Conservation (phyloP, 495 filamentous ascomycete genomes). For the Choiromyces venosus region DNA sequence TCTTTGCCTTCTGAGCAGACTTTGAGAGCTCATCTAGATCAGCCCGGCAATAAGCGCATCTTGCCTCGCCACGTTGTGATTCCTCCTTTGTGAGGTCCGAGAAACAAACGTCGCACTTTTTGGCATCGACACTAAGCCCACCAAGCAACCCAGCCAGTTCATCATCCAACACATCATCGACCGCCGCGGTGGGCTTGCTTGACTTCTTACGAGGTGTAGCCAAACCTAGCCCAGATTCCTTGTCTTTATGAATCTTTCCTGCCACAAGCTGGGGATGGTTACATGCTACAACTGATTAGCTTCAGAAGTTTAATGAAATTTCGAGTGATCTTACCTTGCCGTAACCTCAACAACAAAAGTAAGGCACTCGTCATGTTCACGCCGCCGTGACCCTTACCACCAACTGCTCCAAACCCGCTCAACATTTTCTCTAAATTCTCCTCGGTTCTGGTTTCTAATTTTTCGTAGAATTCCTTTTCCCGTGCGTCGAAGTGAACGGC, state of each 20-base stretch:
- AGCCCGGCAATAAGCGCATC: slow-evolving; percentile 67
- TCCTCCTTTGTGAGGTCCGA: slow-evolving; percentile 59
- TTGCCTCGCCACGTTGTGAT: slow-evolving; percentile 53
- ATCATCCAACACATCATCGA: slow-evolving; percentile 62
- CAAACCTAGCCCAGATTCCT: slow-evolving; percentile 67
- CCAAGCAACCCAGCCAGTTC: slow-evolving; percentile 79
- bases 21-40: slow-evolving; percentile 50
- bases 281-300: slow-evolving; percentile 53
- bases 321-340: slow-evolving; percentile 50
- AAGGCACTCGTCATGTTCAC: slow-evolving; percentile 57
- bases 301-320: background rate
- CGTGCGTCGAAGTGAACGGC: slow-evolving; percentile 69
- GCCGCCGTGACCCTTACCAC: slow-evolving; percentile 30
- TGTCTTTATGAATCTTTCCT: slow-evolving; percentile 76
- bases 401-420: slow-evolving; percentile 47
- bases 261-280: slow-evolving; percentile 87
- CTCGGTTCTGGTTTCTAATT: slow-evolving; percentile 76
- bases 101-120: slow-evolving; percentile 85
- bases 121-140: slow-evolving; percentile 69
- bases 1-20: slow-evolving; percentile 42
- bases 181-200: slow-evolving; percentile 36
- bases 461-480: slow-evolving; percentile 78
- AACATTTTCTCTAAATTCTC: slow-evolving; percentile 83
- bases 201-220: slow-evolving; percentile 49
- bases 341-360: slow-evolving; percentile 76